A percentile compares a stretch with the other conserved stretches of the same genome.
Evolutionary conservation across 129 eudicot genomes (phyloP).

Genomic region (Sambucus nigra): DNA sequence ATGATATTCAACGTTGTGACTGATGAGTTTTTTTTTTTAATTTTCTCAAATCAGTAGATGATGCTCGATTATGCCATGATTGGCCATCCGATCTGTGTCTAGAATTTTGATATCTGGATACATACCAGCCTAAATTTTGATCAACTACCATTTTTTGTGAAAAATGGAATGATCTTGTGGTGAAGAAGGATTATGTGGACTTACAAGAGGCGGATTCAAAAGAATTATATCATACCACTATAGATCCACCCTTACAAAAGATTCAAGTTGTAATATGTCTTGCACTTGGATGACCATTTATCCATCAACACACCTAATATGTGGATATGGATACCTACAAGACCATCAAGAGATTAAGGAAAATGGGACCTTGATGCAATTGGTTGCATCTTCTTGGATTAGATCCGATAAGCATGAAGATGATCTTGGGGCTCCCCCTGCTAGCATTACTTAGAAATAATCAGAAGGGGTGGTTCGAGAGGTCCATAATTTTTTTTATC

Average conservation of each 20-base stretch:
- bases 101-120: slow-evolving; percentile 23
- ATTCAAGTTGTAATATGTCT: slow-evolving; percentile 38
- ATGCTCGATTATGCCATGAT: slow-evolving; percentile 26
- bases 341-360: slow-evolving; percentile 76
- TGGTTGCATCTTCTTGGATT: slow-evolving; percentile 85
- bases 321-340: slow-evolving; percentile 51
- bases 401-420: slow-evolving; percentile 86
- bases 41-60: slow-evolving; percentile 48
- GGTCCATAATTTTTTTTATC: slow-evolving; percentile 73
- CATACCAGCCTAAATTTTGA: slow-evolving; percentile 28
- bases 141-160: slow-evolving; percentile 66
- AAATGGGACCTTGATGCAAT: slow-evolving; percentile 60
- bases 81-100: slow-evolving; percentile 31
- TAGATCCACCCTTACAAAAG: slow-evolving; percentile 64
- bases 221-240: slow-evolving; percentile 27
- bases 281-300: slow-evolving; percentile 66
- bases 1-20: slow-evolving; percentile 43
- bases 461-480: no score
- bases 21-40: slow-evolving; percentile 89
- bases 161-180: slow-evolving; percentile 59
- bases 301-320: slow-evolving; percentile 59
- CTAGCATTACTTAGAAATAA: slow-evolving; percentile 84
- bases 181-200: slow-evolving; percentile 53
- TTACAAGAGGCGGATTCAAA: slow-evolving; percentile 37
- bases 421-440: slow-evolving; percentile 66